Percentiles rank a stretch among this genome's conserved stretches.
phyloP scores from a whole-genome alignment of 1,284 basidiomycete species.

The Somion occarium region DNA sequence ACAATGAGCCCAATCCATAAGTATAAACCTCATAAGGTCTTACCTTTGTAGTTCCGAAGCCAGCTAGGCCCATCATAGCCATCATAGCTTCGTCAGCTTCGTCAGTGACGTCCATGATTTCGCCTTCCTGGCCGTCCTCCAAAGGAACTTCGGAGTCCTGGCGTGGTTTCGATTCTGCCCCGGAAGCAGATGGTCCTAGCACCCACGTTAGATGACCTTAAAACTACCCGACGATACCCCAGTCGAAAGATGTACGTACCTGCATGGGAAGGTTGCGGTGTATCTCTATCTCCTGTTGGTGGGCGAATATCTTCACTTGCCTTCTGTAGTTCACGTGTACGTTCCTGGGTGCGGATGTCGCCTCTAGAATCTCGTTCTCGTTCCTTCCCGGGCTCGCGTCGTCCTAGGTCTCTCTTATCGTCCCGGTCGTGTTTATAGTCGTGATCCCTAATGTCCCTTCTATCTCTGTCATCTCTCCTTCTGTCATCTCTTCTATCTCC shows the following conservation, averaged over 20 bases:
- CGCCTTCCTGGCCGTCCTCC: slow-evolving; percentile 48
- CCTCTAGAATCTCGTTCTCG: no score
- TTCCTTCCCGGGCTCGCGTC: slow-evolving; percentile 13
- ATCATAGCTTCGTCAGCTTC: slow-evolving; percentile 82
- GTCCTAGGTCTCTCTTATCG: slow-evolving; percentile 15
- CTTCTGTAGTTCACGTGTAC: slow-evolving; percentile 15
- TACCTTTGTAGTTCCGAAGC: slow-evolving; percentile 91
- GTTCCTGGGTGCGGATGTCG: slow-evolving; percentile 17
- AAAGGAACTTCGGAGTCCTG: slow-evolving; percentile 26
- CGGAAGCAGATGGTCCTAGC: neutral
- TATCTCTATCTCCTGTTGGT: neutral
- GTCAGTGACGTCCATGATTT: slow-evolving; percentile 62
- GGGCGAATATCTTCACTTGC: slow-evolving; percentile 7
- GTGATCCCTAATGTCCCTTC: slow-evolving; percentile 10
- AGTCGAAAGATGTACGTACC: slow-evolving; percentile 5
- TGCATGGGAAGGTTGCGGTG: slow-evolving; percentile 6
- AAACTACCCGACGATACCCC: slow-evolving; percentile 2
- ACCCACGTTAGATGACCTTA: neutral
- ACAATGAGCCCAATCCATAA: neutral
- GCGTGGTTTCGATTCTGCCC: slow-evolving; percentile 12
- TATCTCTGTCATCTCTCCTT: slow-evolving; percentile 35
- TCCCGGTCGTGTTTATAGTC: slow-evolving; percentile 23
- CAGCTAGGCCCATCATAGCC: slow-evolving; percentile 85
- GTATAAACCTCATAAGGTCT: slow-evolving; percentile 18
- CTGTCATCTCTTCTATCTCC: slow-evolving; percentile 34